Conservation (phyloP, 1,284 basidiomycete genomes). For the Spongiforma sp. region DNA sequence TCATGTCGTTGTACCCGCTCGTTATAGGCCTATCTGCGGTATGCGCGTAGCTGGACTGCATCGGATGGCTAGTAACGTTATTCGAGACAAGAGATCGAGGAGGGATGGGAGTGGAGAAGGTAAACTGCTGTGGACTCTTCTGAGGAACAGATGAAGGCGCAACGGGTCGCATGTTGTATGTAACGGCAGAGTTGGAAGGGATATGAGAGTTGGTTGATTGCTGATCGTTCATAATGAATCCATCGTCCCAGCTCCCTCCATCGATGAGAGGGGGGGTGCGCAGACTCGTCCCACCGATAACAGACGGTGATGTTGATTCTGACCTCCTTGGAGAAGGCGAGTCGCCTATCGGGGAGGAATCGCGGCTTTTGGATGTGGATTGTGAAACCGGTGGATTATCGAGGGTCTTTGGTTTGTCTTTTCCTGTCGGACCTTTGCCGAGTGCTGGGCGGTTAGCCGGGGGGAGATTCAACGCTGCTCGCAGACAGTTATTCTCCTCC, state of each 20-base stretch:
- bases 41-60: slow-evolving; percentile 38
- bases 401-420: slow-evolving; percentile 69
- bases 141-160: slow-evolving; percentile 36
- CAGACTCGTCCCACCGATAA: slow-evolving; percentile 36
- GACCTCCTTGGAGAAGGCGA: slow-evolving; percentile 49
- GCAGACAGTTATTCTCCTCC: slow-evolving; percentile 81
- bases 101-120: slow-evolving; percentile 38
- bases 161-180: slow-evolving; percentile 45
- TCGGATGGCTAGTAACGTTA: slow-evolving; percentile 31
- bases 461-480: slow-evolving; percentile 77
- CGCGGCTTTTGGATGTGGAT: slow-evolving; percentile 41
- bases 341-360: slow-evolving; percentile 50
- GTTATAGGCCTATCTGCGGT: slow-evolving; percentile 38
- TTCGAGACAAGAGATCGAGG: slow-evolving; percentile 36
- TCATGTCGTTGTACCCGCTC: slow-evolving; percentile 42
- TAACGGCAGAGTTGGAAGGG: slow-evolving; percentile 44
- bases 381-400: slow-evolving; percentile 36
- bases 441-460: slow-evolving; percentile 72
- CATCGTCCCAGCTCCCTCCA: slow-evolving; percentile 59
- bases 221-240: slow-evolving; percentile 58
- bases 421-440: slow-evolving; percentile 83
- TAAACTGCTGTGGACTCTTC: slow-evolving; percentile 41
- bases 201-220: slow-evolving; percentile 42
- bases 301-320: slow-evolving; percentile 41
- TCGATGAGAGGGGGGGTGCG: slow-evolving; percentile 52